Conservation (phyloP, 345 rosid species). For the Sisymbrium altissimum region DNA sequence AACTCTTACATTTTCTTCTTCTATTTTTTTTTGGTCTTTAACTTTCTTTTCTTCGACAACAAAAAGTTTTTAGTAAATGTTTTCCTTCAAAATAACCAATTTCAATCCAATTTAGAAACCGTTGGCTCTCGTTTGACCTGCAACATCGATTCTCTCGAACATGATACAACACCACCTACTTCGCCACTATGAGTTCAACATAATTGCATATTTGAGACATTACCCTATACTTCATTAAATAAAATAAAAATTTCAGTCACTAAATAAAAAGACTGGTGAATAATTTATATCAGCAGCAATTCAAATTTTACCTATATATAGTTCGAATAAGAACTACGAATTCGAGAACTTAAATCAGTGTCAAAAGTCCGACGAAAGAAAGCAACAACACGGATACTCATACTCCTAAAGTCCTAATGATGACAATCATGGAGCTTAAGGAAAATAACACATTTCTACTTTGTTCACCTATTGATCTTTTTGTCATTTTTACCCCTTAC, state of each 20-base stretch:
- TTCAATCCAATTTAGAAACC: not conserved
- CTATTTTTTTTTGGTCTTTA: not conserved
- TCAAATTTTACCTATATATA: not conserved
- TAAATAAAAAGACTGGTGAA: not conserved
- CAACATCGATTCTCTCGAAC: not conserved
- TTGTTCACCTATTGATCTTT: constrained; percentile 14
- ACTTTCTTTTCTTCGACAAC: not conserved
- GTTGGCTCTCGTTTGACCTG: not conserved
- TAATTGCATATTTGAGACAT: not conserved
- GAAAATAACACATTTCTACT: constrained; percentile 34
- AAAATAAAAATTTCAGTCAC: not conserved
- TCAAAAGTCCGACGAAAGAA: not conserved
- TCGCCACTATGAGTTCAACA: not conserved
- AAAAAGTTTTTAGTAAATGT: not conserved
- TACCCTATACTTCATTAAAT: not conserved
- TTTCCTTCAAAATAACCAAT: not conserved
- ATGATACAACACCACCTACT: not conserved
- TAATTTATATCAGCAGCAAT: not conserved
- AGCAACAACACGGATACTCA: constrained; percentile 19
- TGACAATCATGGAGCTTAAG: constrained; percentile 27
- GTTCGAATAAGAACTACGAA: not conserved
- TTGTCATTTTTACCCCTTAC: constrained; percentile 13
- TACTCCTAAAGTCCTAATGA: constrained; percentile 20
- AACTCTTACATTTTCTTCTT: not conserved
- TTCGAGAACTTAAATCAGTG: not conserved